Conservation (phyloP, 2,329 filamentous ascomycete species). For the Nannizziopsis barbatae region DNA sequence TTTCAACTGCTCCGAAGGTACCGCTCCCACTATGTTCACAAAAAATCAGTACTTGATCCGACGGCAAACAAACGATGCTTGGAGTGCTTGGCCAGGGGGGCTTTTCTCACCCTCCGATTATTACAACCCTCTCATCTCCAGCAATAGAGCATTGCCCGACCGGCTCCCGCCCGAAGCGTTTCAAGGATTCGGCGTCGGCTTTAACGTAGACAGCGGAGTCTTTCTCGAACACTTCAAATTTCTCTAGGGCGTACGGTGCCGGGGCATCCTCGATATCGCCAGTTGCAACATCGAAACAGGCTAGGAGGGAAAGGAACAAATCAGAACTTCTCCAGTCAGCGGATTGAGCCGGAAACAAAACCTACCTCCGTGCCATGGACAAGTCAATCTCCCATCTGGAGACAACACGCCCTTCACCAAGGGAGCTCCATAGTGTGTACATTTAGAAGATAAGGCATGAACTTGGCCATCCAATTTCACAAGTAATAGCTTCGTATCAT, state of each 20-base stretch:
- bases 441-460: slow-evolving; percentile 71
- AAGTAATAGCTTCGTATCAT: slow-evolving; percentile 74
- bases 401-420: slow-evolving; percentile 76
- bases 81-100: background rate
- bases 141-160: slow-evolving; percentile 58
- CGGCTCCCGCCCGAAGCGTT: slow-evolving; percentile 60
- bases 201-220: slow-evolving; percentile 76
- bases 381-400: slow-evolving; percentile 70
- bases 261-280: slow-evolving; percentile 95
- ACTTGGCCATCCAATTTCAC: slow-evolving; percentile 65
- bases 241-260: slow-evolving; percentile 71
- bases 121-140: slow-evolving; percentile 54
- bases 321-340: too few relatives aligned
- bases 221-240: slow-evolving; percentile 70
- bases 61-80: background rate
- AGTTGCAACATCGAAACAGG: slow-evolving; percentile 80
- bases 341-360: slow-evolving; percentile 15
- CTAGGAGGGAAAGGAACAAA: slow-evolving; percentile 34
- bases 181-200: slow-evolving; percentile 67
- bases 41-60: background rate
- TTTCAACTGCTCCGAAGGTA: slow-evolving; percentile 69
- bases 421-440: slow-evolving; percentile 85
- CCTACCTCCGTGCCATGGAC: slow-evolving; percentile 90
- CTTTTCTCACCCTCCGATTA: slow-evolving; percentile 60
- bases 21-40: slow-evolving; percentile 56